phyloP scores from a whole-genome alignment of 2,329 filamentous ascomycete genomes.

The Diplodia intermedia region DNA sequence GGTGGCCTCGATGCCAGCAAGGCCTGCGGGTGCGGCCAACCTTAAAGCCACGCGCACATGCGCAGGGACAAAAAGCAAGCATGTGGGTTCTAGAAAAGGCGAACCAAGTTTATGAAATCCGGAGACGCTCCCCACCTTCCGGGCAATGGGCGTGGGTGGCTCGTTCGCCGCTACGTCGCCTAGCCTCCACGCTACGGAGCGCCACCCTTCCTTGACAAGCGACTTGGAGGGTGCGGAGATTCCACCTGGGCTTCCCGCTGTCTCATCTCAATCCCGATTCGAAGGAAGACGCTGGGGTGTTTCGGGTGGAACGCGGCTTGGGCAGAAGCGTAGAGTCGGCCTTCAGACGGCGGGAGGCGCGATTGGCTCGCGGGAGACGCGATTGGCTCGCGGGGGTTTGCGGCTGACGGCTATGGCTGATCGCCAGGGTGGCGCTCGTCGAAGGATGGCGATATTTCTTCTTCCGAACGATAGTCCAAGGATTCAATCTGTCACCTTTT shows the following conservation, averaged over 20 bases:
- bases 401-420: constrained; percentile 10
- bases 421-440: not conserved
- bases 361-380: not conserved
- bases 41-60: not conserved
- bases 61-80: not conserved
- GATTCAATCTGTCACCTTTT: not conserved
- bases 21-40: constrained; percentile 6
- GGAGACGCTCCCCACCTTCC: not conserved
- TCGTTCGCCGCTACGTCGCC: constrained; percentile 9
- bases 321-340: not conserved
- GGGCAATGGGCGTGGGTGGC: not conserved
- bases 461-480: not conserved
- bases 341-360: not conserved
- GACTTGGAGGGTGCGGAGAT: not conserved
- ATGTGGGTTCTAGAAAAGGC: not conserved
- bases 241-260: not conserved
- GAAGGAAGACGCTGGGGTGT: not conserved
- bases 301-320: constrained; percentile 20
- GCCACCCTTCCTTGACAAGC: not conserved
- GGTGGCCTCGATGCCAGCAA: not conserved
- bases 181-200: constrained; percentile 2
- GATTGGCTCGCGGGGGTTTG: not conserved
- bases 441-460: not conserved
- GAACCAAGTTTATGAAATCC: not conserved
- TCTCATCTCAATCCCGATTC: not conserved